Evolutionary conservation across 2,329 filamentous ascomycete genomes (phyloP), one percentile per base, ranked within the genome.

Genomic region (Pestalotiopsis sp.): DNA sequence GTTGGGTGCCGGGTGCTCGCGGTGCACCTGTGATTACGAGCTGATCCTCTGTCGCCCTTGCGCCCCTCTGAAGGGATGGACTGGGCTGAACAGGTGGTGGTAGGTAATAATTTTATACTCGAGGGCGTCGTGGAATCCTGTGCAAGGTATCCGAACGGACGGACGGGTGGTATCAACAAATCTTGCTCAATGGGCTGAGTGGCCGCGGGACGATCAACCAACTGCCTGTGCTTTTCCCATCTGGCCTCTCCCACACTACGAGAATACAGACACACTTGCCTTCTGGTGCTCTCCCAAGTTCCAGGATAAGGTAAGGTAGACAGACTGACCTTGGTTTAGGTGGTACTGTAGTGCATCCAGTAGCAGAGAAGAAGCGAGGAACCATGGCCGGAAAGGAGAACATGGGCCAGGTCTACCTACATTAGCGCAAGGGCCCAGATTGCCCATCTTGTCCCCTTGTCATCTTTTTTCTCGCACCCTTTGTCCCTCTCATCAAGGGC

Each of bases 401-500:
- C 45, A 52, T 52, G 45, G 45, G 45, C 45, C 59, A 62, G 59
- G 59, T 59, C 57, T 27, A 27, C 23, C 57, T 36, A 59, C 23
- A 62, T 20, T 36, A 62, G 59, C 59, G 59, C 59, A 62, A 62
- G 59, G 59, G 36, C 59, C 59, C 59, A 62, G 59, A 62, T 36
- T 36, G 25, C 25, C 27, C 57, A 27, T 36, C 57, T 36, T 27
- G 57, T 59, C 57, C 23, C 23, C 57, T 62, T 62, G 59, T 62
- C 36, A 36, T 39, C 38, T 62, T 62, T 39, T 61, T 39, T n/a
- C 59, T 59, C 25, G 23, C 23, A 27, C 20, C 57, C 57, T 36
- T 59, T 27, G 27, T 13, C 57, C 57, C n/a, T 27, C 57, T 36
- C 23, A 4, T 59, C 14, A 14, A 17, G 59, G 13, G 9, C 38